Conservation (phyloP, 1,139 yeast species). For the Suhomyces wounanorum region DNA sequence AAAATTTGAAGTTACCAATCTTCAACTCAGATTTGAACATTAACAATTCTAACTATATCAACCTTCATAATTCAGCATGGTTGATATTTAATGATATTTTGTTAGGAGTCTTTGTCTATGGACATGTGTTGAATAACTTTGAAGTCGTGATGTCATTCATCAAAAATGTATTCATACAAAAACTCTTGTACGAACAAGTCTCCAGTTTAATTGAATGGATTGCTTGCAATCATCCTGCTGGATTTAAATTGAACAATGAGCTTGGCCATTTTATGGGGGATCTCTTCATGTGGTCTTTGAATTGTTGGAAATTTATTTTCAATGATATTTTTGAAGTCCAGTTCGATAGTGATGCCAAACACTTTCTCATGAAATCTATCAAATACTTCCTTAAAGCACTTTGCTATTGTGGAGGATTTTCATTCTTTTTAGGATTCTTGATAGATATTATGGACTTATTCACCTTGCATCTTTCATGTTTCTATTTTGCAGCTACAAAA, state of each 20-base stretch:
- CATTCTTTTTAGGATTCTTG: conserved; percentile 65
- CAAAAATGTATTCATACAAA: conserved; percentile 37
- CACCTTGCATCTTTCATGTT: conserved; percentile 73
- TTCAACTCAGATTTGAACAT: conserved; percentile 43
- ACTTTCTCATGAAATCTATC: not conserved
- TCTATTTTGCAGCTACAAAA: conserved; percentile 77
- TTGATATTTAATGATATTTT: conserved; percentile 78
- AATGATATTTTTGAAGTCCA: conserved; percentile 16
- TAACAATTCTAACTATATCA: conserved; percentile 73
- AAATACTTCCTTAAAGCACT: conserved; percentile 20
- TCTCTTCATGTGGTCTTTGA: conserved; percentile 80
- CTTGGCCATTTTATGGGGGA: conserved; percentile 86
- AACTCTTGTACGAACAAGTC: conserved; percentile 36
- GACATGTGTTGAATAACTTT: conserved; percentile 49
- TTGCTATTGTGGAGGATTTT: conserved; percentile 60
- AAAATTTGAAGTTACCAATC: conserved; percentile 36
- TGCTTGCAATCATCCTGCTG: conserved; percentile 84
- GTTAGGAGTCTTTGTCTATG: conserved; percentile 65
- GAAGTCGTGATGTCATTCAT: conserved; percentile 35
- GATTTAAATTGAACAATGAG: conserved; percentile 87
- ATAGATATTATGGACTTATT: conserved; percentile 66
- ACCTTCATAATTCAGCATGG: conserved; percentile 89
- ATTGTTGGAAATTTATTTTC: conserved; percentile 54
- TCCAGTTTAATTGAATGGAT: conserved; percentile 66
- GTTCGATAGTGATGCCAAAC: conserved; percentile 4